Evolutionary conservation across 805 yeast genomes (phyloP).

Genomic region (Kodamaea sagamina): DNA sequence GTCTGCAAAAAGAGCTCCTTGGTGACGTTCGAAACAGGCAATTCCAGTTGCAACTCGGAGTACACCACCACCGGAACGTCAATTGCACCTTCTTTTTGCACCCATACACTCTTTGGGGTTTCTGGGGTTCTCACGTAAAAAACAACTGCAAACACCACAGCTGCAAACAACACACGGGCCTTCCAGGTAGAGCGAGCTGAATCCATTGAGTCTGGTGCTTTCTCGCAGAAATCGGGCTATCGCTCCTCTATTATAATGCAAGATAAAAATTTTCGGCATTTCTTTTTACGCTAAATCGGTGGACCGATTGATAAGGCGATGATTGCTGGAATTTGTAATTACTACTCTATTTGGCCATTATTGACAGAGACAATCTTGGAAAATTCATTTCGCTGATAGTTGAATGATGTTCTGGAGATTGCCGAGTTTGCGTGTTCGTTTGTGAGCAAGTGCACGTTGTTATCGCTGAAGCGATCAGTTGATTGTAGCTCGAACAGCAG

Average conservation of each 20-base stretch:
- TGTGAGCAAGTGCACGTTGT: background rate
- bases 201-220: background rate
- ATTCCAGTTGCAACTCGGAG: slow-evolving; percentile 4
- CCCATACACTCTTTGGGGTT: background rate
- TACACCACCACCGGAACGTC: background rate
- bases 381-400: slow-evolving; percentile 5
- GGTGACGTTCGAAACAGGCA: slow-evolving; percentile 5
- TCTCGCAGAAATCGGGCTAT: background rate
- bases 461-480: background rate
- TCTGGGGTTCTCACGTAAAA: background rate
- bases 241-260: background rate
- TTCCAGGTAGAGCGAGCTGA: background rate
- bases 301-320: background rate
- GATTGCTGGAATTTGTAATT: background rate
- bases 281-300: background rate
- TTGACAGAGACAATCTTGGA: background rate
- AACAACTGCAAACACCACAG: background rate
- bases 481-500: slow-evolving; percentile 1
- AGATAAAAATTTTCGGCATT: slow-evolving; percentile 1
- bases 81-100: background rate
- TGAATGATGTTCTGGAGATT: background rate
- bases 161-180: background rate
- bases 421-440: slow-evolving; percentile 5
- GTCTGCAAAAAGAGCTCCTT: slow-evolving; percentile 3
- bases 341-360: background rate